phyloP scores from a whole-genome alignment of 1,284 basidiomycete species.

The Rhodotorula sp. region DNA sequence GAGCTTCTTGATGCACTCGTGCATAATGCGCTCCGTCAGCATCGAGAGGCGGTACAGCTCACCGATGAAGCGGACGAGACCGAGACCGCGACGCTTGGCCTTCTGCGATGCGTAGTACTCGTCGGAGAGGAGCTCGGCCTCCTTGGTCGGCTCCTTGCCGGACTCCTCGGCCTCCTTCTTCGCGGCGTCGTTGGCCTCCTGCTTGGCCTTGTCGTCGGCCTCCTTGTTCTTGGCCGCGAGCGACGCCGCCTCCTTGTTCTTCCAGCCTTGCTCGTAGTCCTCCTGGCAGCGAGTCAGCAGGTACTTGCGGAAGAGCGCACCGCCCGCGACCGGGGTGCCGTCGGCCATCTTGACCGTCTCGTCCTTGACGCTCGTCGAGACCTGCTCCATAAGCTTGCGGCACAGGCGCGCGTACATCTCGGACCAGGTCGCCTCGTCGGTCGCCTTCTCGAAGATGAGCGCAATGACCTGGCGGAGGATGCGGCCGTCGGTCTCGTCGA shows the following conservation, averaged over 20 bases:
- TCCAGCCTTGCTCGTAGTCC: slow-evolving; percentile 86
- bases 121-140: slow-evolving; percentile 69
- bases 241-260: slow-evolving; percentile 58
- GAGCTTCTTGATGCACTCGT: slow-evolving; percentile 92
- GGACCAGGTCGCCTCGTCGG: slow-evolving; percentile 90
- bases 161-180: slow-evolving; percentile 48
- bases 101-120: slow-evolving; percentile 97
- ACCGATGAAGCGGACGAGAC: slow-evolving; percentile 96
- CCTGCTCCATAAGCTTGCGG: slow-evolving; percentile 87
- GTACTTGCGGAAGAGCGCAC: slow-evolving; percentile 84
- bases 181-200: slow-evolving; percentile 55
- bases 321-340: slow-evolving; percentile 80
- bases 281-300: slow-evolving; percentile 89
- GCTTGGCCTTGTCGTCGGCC: slow-evolving; percentile 59
- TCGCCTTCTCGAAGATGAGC: slow-evolving; percentile 95
- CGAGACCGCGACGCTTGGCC: slow-evolving; percentile 93
- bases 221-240: slow-evolving; percentile 59
- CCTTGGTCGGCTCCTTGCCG: slow-evolving; percentile 48
- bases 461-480: slow-evolving; percentile 94
- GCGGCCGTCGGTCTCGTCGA: slow-evolving; percentile 86
- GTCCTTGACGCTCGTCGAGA: slow-evolving; percentile 82
- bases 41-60: slow-evolving; percentile 96
- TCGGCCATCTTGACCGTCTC: slow-evolving; percentile 74
- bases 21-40: slow-evolving; percentile 93
- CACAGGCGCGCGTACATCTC: slow-evolving; percentile 97